Conservation (phyloP, 2,329 filamentous ascomycete genomes). For the Aspergillus nomiae region DNA sequence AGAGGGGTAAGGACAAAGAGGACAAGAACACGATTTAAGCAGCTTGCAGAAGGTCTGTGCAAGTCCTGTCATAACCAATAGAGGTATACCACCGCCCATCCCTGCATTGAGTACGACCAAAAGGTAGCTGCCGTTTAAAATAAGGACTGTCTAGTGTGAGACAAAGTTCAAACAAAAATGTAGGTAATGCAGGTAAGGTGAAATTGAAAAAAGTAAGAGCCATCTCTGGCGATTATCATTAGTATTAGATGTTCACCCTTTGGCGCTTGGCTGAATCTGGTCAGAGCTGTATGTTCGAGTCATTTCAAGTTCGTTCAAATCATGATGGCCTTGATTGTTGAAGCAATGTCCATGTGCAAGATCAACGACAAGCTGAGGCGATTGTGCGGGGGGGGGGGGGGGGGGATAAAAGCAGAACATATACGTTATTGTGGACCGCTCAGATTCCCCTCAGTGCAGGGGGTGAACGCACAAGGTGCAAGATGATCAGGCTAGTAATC, state of each 20-base stretch:
- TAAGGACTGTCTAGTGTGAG: no score
- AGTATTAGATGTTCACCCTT: conserved; percentile 34
- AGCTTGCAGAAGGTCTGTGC: background rate
- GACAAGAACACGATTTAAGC: background rate
- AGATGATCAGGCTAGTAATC: background rate
- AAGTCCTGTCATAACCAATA: background rate
- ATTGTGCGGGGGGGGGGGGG: background rate
- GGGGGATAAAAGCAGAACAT: background rate
- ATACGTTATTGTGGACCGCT: background rate
- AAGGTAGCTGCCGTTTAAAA: background rate
- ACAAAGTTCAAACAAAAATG: background rate
- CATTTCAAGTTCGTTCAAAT: conserved; percentile 34
- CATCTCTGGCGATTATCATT: conserved; percentile 33
- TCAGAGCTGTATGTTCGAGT: conserved; percentile 28
- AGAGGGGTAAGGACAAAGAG: background rate
- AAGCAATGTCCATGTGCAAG: conserved; percentile 15
- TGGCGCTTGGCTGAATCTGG: conserved; percentile 19
- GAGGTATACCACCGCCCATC: background rate
- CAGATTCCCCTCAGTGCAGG: background rate
- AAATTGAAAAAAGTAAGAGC: conserved; percentile 12
- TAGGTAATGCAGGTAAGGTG: conserved; percentile 1
- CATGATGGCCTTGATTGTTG: conserved; percentile 27
- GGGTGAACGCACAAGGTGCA: background rate
- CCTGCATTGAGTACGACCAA: background rate
- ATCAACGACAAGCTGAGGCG: conserved; percentile 6